A percentile compares a stretch with the other conserved stretches of the same genome.
phyloP scores from a whole-genome alignment of 208 protist species.

The Trypanosoma congolense region DNA sequence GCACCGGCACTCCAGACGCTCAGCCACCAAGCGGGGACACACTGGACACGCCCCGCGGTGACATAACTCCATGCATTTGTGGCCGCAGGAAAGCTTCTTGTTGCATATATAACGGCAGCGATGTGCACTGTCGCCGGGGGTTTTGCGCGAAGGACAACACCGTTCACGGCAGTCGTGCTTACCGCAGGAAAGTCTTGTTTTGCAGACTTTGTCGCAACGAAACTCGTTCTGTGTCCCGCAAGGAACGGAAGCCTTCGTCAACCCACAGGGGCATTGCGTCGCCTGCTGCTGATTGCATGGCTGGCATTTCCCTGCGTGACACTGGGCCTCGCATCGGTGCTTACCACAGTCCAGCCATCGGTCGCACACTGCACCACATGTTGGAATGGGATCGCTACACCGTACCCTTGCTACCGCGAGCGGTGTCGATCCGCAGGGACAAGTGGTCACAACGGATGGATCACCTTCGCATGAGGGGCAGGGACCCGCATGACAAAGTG shows the following conservation, averaged over 20 bases:
- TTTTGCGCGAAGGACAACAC: constrained; percentile 55
- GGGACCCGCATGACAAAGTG: constrained; percentile 52
- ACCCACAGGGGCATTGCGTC: constrained; percentile 45
- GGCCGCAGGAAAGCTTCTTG: constrained; percentile 67
- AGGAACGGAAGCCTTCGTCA: constrained; percentile 38
- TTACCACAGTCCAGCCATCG: constrained; percentile 53
- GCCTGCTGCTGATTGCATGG: constrained; percentile 36
- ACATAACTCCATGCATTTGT: constrained; percentile 61
- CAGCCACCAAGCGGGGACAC: constrained; percentile 50
- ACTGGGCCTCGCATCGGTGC: constrained; percentile 47
- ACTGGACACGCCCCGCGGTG: constrained; percentile 58
- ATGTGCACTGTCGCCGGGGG: constrained; percentile 34
- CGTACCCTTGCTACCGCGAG: constrained; percentile 16
- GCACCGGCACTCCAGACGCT: constrained; percentile 53
- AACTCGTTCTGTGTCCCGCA: constrained; percentile 38
- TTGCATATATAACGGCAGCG: constrained; percentile 43
- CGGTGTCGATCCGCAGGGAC: constrained; percentile 45
- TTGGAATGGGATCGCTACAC: constrained; percentile 64
- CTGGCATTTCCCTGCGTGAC: constrained; percentile 47
- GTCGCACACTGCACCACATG: constrained; percentile 48
- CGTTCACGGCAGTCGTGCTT: constrained; percentile 55
- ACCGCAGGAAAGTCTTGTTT: constrained; percentile 63
- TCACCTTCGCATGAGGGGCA: constrained; percentile 58
- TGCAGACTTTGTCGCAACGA: constrained; percentile 52
- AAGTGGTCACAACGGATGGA: constrained; percentile 42